Conservation (phyloP, 2,329 filamentous ascomycete species). For the Diaporthe aspalathi region DNA sequence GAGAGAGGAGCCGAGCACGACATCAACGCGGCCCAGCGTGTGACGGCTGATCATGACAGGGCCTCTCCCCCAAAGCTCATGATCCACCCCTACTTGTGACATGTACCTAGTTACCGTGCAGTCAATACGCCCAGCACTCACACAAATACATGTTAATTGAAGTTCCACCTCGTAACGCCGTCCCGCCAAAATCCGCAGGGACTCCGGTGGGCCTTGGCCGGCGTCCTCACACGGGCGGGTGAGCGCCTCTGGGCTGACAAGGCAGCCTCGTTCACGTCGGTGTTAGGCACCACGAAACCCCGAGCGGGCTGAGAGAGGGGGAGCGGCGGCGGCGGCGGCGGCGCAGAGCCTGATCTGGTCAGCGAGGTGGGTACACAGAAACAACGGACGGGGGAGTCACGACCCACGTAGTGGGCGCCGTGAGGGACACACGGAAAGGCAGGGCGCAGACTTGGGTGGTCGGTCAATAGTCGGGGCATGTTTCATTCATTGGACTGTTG, state of each 20-base stretch:
- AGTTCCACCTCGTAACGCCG: slow-evolving; percentile 1
- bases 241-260: neutral
- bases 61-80: no score
- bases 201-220: neutral
- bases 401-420: neutral
- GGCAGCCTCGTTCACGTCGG: slow-evolving; percentile 11
- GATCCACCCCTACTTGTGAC: no score
- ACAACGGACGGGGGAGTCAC: neutral
- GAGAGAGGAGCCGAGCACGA: neutral
- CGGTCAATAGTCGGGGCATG: slow-evolving; percentile 1
- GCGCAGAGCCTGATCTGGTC: slow-evolving; percentile 1
- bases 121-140: neutral
- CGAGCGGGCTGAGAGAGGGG: no score
- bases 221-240: neutral
- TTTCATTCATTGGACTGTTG: slow-evolving; percentile 14
- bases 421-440: neutral
- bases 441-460: neutral
- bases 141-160: no score
- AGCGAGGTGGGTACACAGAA: neutral
- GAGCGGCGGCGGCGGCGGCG: no score
- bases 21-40: neutral
- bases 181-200: neutral
- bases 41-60: neutral
- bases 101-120: neutral
- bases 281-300: slow-evolving; percentile 2